phyloP scores from a whole-genome alignment of 2,329 filamentous ascomycete genomes.

The Clarireedia homoeocarpa region DNA sequence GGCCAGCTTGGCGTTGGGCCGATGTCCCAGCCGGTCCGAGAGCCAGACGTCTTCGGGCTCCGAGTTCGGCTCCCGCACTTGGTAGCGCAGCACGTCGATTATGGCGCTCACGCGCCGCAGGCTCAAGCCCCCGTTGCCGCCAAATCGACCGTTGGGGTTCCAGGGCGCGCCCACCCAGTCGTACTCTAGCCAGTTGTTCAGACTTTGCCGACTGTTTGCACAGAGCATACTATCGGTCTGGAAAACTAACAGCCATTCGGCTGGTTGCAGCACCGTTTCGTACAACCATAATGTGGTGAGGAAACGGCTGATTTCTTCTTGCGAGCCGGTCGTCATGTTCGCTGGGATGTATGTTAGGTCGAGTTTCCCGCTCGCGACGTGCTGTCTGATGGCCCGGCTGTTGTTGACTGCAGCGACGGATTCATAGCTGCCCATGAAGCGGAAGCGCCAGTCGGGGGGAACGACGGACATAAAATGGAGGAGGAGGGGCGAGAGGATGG shows the following conservation, averaged over 20 bases:
- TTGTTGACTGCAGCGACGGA: conserved; percentile 38
- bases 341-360: conserved; percentile 43
- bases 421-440: conserved; percentile 42
- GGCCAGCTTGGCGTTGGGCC: conserved; percentile 41
- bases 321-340: conserved; percentile 41
- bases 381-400: conserved; percentile 37
- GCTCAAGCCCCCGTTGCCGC: conserved; percentile 32
- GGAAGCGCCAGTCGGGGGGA: conserved; percentile 46
- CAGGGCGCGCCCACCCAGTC: conserved; percentile 31
- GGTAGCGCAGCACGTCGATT: conserved; percentile 41
- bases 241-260: conserved; percentile 46
- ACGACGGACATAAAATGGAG: conserved; percentile 48
- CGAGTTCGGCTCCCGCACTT: conserved; percentile 36
- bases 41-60: conserved; percentile 52
- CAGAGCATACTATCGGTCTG: conserved; percentile 48
- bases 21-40: conserved; percentile 42
- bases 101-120: conserved; percentile 46
- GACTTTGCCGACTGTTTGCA: conserved; percentile 33
- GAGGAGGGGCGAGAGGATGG: conserved; percentile 41
- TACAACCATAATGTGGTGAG: conserved; percentile 45
- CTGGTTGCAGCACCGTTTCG: conserved; percentile 37
- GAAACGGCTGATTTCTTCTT: conserved; percentile 44
- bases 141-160: conserved; percentile 27
- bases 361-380: conserved; percentile 34
- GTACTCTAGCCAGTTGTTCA: conserved; percentile 18